phyloP scores from a whole-genome alignment of 2,329 filamentous ascomycete genomes.

The Myriosclerotinia duriaeana region DNA sequence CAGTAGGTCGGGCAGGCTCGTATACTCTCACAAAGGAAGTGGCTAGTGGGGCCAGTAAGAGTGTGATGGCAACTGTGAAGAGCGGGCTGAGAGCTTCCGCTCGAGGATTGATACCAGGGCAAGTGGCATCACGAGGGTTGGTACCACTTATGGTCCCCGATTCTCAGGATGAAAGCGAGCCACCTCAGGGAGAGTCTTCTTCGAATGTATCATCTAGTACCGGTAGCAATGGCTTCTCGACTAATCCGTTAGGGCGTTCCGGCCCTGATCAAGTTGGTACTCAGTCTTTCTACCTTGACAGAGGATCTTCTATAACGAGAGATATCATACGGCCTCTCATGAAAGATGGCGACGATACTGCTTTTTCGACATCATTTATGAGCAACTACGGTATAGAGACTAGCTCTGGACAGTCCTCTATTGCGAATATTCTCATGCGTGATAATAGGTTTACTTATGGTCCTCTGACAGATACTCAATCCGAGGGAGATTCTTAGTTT shows the following conservation, averaged over 20 bases:
- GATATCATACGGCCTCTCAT: conserved; percentile 13
- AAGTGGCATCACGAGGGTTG: neutral
- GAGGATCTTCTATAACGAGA: conserved; percentile 5
- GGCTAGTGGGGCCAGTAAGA: neutral
- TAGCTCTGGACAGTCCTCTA: neutral
- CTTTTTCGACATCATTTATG: neutral
- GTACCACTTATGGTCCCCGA: neutral
- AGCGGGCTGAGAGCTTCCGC: conserved; percentile 3
- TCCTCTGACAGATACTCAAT: neutral
- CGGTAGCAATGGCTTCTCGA: neutral
- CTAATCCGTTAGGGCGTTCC: neutral
- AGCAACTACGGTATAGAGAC: neutral
- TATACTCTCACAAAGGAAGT: neutral
- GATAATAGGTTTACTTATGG: conserved; percentile 4
- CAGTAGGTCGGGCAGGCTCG: conserved; percentile 6
- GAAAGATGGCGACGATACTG: conserved; percentile 7
- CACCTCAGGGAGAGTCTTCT: neutral
- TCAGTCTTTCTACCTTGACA: conserved; percentile 13
- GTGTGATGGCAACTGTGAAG: neutral
- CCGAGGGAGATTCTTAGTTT: neutral
- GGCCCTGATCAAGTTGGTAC: conserved; percentile 17
- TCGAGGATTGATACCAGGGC: conserved; percentile 1
- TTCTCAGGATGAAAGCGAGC: neutral
- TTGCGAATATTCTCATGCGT: conserved; percentile 1
- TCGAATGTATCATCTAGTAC: neutral